Evolutionary conservation across 139 green algal species (phyloP).

Genomic region (Picochlorum sp.): DNA sequence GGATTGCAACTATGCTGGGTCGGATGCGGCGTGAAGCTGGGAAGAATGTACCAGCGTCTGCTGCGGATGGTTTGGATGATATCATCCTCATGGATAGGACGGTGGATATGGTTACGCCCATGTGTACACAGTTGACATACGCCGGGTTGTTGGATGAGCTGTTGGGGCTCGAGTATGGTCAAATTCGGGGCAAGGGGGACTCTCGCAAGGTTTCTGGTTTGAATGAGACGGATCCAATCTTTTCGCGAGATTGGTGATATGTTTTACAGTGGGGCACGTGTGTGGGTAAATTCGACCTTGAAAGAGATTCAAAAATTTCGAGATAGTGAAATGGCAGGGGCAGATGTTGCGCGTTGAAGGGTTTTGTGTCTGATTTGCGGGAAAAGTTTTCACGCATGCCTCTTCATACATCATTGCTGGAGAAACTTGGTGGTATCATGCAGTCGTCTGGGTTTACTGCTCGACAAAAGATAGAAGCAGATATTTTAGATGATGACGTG

Average conservation of each 20-base stretch:
- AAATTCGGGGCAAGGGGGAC: conserved; percentile 7
- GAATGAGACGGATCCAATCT: conserved; percentile 53
- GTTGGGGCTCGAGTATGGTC: conserved; percentile 55
- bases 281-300: conserved; percentile 32
- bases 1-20: conserved; percentile 59
- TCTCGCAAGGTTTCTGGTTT: conserved; percentile 28
- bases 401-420: conserved; percentile 27
- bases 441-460: conserved; percentile 16
- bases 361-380: conserved; percentile 27
- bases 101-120: conserved; percentile 78
- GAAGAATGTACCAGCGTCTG: conserved; percentile 12
- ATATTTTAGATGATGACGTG: conserved; percentile 25
- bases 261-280: conserved; percentile 25
- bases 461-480: conserved; percentile 26
- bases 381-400: conserved; percentile 33
- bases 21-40: conserved; percentile 62
- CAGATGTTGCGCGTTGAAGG: conserved; percentile 25
- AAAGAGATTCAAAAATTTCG: conserved; percentile 32
- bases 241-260: conserved; percentile 52
- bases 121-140: conserved; percentile 93
- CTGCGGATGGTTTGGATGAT: conserved; percentile 31
- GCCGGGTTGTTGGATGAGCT: conserved; percentile 92
- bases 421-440: conserved; percentile 18
- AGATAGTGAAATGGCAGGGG: conserved; percentile 24
- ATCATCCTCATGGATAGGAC: conserved; percentile 74